These are phyloP conservation scores for Aplosporella prunicola DNA, from an alignment of 2,329 filamentous ascomycete species.

Conservation along the genomic window DNA sequence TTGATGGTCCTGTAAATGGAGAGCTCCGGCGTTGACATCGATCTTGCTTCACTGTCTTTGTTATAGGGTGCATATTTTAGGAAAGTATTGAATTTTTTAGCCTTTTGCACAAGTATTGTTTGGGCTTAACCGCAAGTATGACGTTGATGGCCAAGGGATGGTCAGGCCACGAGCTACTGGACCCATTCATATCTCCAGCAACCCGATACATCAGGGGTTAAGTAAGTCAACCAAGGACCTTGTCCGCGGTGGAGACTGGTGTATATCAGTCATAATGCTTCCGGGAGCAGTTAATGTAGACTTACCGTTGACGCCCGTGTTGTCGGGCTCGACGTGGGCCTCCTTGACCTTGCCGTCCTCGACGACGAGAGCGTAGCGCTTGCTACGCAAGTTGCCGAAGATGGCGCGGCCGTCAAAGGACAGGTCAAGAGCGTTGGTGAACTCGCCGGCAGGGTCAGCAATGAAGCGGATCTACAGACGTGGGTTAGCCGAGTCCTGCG, in stretches of 20 bases:
- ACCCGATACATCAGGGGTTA: slow-evolving; percentile 20
- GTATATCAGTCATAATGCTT: background rate
- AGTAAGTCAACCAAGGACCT: slow-evolving; percentile 14
- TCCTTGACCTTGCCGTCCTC: slow-evolving; percentile 79
- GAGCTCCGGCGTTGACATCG: too few species aligned
- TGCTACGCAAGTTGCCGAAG: slow-evolving; percentile 74
- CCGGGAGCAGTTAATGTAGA: slow-evolving; percentile 14
- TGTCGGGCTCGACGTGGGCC: slow-evolving; percentile 78
- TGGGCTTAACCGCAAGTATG: background rate
- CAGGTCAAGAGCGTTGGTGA: slow-evolving; percentile 76
- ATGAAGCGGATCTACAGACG: slow-evolving; percentile 69
- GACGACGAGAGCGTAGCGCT: slow-evolving; percentile 77
- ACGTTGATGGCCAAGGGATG: background rate
- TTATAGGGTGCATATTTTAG: background rate
- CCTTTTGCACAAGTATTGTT: background rate
- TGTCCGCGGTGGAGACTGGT: slow-evolving; percentile 10
- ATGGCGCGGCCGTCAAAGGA: slow-evolving; percentile 69
- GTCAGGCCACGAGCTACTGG: background rate
- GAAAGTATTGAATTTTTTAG: background rate
- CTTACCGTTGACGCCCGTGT: slow-evolving; percentile 69
- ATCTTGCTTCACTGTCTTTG: too few species aligned
- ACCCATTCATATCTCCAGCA: background rate
- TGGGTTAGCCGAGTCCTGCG: slow-evolving; percentile 6
- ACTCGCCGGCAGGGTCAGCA: slow-evolving; percentile 67
- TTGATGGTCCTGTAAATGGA: too few species aligned